Percentiles rank a stretch among this genome's conserved stretches.
Evolutionary conservation across 306 rosid species (phyloP).

Genomic region (Chamaecrista fasciculata): DNA sequence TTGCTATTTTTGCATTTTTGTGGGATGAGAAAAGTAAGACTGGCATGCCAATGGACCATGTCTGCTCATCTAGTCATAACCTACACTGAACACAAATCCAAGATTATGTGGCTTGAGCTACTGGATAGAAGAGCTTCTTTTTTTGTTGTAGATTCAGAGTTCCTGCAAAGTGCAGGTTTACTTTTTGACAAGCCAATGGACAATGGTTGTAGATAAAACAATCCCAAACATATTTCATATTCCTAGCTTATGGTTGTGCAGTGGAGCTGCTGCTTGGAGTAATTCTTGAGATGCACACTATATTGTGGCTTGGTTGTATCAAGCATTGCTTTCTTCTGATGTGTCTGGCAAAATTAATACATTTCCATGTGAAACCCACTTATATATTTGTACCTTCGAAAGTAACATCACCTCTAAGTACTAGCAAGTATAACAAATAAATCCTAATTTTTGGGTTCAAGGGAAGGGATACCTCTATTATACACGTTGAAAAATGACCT

Average conservation of each 20-base stretch:
- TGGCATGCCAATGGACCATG: not conserved
- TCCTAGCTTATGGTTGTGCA: not conserved
- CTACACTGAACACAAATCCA: not conserved
- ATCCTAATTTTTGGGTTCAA: not conserved
- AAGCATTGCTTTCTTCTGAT: not conserved
- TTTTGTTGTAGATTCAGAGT: not conserved
- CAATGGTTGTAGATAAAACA: not conserved
- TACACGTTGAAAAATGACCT: not conserved
- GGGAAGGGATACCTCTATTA: not conserved
- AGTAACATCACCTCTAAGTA: not conserved
- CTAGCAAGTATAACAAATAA: not conserved
- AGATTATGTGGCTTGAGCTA: not conserved
- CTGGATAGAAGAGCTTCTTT: not conserved
- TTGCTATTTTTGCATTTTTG: not conserved
- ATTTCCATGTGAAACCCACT: not conserved
- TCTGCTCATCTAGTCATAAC: not conserved
- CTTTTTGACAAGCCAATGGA: not conserved
- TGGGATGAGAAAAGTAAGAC: slow-evolving; percentile 2
- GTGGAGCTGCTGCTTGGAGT: not conserved
- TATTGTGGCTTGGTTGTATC: not conserved
- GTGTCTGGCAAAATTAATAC: not conserved
- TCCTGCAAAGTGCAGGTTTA: not conserved
- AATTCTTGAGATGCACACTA: not conserved
- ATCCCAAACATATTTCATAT: not conserved
- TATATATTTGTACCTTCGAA: not conserved